These are phyloP conservation scores for Gossypium davidsonii DNA, from an alignment of 441 rosid genomes.

Conservation along the genomic window DNA sequence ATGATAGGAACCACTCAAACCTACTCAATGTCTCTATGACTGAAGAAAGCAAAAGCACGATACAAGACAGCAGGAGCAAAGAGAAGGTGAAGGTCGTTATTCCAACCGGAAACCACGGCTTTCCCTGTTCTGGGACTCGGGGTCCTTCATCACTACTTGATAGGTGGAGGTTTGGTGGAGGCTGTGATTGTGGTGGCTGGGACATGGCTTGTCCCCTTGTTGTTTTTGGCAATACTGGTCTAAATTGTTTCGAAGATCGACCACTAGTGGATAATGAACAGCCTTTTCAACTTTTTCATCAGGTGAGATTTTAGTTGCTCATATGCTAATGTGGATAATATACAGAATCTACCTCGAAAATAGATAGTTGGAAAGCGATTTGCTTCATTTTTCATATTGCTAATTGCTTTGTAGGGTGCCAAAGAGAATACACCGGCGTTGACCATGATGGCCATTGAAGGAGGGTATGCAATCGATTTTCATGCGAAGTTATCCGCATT, in stretches of 20 bases:
- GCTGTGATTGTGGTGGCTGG: constrained; percentile 99
- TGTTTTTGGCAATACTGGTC: constrained; percentile 51
- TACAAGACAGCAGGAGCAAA: constrained; percentile 21
- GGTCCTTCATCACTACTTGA: constrained; percentile 76
- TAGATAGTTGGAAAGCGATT: background rate
- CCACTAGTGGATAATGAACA: constrained; percentile 41
- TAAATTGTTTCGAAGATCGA: constrained; percentile 40
- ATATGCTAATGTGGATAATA: background rate
- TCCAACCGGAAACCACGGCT: constrained; percentile 78
- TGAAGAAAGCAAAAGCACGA: constrained; percentile 33
- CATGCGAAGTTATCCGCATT: constrained; percentile 75
- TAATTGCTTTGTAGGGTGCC: constrained; percentile 47
- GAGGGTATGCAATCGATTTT: constrained; percentile 72
- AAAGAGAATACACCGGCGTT: constrained; percentile 62
- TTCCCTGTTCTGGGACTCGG: constrained; percentile 42
- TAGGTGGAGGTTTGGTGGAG: constrained; percentile 89
- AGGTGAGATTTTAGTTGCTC: constrained; percentile 36
- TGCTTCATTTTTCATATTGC: background rate
- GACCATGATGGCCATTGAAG: constrained; percentile 51
- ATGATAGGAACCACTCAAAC: constrained; percentile 35
- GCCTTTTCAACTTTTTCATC: constrained; percentile 60
- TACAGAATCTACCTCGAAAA: background rate
- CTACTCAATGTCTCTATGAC: constrained; percentile 41
- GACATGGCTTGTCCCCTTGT: constrained; percentile 91
- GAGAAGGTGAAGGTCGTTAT: constrained; percentile 59